Percentiles rank a stretch among this genome's conserved stretches.
Evolutionary conservation across 78 protist genomes (phyloP).

Genomic region (Dictyostelium purpureum): DNA sequence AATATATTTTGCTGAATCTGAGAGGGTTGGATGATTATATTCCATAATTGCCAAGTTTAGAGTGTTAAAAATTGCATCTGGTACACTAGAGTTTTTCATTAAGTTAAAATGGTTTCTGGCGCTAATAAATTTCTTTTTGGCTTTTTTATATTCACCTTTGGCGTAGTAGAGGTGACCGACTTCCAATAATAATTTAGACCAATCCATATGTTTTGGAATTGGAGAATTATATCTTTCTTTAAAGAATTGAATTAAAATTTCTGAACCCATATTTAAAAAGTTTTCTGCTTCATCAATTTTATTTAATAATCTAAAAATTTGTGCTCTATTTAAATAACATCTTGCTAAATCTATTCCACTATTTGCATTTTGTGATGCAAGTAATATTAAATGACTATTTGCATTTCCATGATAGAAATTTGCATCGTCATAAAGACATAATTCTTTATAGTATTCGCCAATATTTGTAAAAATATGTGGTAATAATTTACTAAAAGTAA

Average conservation of each 20-base stretch:
- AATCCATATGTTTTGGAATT: conserved; percentile 39
- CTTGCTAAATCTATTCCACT: conserved; percentile 34
- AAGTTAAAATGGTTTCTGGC: conserved; percentile 13
- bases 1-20: neutral
- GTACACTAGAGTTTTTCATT: conserved; percentile 7
- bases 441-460: conserved; percentile 34
- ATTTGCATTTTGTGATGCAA: neutral
- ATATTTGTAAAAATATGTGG: conserved; percentile 46
- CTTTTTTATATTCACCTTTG: conserved; percentile 4
- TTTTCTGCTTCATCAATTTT: neutral
- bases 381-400: neutral
- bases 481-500: neutral
- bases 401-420: conserved; percentile 31
- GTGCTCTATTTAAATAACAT: conserved; percentile 39
- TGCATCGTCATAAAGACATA: conserved; percentile 17
- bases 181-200: conserved; percentile 50
- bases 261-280: neutral
- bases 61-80: conserved; percentile 43
- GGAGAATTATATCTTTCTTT: neutral
- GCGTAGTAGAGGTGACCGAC: conserved; percentile 28
- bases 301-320: conserved; percentile 21
- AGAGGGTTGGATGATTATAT: neutral
- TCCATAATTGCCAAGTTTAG: conserved; percentile 12
- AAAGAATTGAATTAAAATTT: neutral
- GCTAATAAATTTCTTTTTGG: neutral